Percentiles rank a stretch among this genome's conserved stretches.
Evolutionary conservation across 257 asterid species (phyloP).

Genomic region (Rhazya stricta): DNA sequence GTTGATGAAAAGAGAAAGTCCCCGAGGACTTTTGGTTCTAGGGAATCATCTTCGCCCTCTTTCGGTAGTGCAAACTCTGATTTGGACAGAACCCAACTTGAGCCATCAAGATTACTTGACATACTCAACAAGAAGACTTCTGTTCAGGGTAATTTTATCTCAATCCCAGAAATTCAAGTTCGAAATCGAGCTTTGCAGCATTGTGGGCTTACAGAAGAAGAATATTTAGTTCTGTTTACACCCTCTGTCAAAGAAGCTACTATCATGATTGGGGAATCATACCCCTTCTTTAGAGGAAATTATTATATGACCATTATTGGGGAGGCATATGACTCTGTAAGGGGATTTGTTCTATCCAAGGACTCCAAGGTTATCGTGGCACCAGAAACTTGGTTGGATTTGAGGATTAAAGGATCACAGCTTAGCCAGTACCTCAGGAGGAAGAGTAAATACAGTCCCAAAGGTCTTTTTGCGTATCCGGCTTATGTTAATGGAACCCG

Average conservation of each 20-base stretch:
- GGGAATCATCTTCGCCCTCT: slow-evolving; percentile 29
- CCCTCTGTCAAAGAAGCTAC: slow-evolving; percentile 44
- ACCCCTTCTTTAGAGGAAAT: slow-evolving; percentile 73
- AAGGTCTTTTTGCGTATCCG: slow-evolving; percentile 68
- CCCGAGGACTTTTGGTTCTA: slow-evolving; percentile 30
- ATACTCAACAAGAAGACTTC: slow-evolving; percentile 49
- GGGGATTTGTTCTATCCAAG: slow-evolving; percentile 37
- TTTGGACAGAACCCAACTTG: slow-evolving; percentile 41
- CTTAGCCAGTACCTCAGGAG: slow-evolving; percentile 68
- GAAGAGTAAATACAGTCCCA: slow-evolving; percentile 56
- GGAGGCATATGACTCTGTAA: slow-evolving; percentile 39
- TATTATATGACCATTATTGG: slow-evolving; percentile 59
- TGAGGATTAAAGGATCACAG: slow-evolving; percentile 86
- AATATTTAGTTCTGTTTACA: slow-evolving; percentile 48
- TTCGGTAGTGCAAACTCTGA: slow-evolving; percentile 42
- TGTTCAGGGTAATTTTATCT: slow-evolving; percentile 50
- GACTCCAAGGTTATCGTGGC: slow-evolving; percentile 61
- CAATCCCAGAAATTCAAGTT: slow-evolving; percentile 77
- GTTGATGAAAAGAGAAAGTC: slow-evolving; percentile 34
- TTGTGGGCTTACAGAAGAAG: slow-evolving; percentile 60
- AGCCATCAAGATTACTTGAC: slow-evolving; percentile 60
- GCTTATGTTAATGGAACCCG: slow-evolving; percentile 38
- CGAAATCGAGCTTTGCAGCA: slow-evolving; percentile 56
- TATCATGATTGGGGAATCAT: slow-evolving; percentile 64
- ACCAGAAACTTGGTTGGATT: slow-evolving; percentile 66